Conservation (phyloP, 768 basidiomycete species). For the Solioccasus polychromus region DNA sequence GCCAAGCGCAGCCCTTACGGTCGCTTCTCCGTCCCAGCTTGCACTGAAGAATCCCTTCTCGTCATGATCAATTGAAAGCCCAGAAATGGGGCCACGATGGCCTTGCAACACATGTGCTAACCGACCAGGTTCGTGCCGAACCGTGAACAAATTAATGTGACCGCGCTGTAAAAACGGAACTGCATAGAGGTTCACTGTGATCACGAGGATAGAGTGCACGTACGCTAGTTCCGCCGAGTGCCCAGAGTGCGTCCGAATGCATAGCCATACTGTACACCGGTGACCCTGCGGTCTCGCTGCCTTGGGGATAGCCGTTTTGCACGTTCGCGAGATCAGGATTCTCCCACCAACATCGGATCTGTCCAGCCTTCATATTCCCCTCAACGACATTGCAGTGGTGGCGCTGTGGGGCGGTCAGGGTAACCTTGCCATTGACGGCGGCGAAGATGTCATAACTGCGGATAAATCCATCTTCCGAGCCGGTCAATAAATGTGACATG, state of each 20-base stretch:
- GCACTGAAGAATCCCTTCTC: conserved; percentile 89
- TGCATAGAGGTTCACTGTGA: conserved; percentile 18
- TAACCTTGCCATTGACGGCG: conserved; percentile 82
- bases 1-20: conserved; percentile 48
- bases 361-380: conserved; percentile 86
- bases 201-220: conserved; percentile 27
- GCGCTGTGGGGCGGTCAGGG: conserved; percentile 84
- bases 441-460: conserved; percentile 90
- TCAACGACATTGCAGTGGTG: conserved; percentile 90
- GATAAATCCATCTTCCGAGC: conserved; percentile 91
- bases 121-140: conserved; percentile 88
- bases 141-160: conserved; percentile 88
- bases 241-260: conserved; percentile 93
- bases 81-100: conserved; percentile 81
- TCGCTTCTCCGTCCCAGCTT: conserved; percentile 90
- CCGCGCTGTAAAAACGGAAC: conserved; percentile 56
- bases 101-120: conserved; percentile 61
- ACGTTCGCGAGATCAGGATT: conserved; percentile 41
- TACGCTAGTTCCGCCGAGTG: conserved; percentile 84
- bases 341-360: conserved; percentile 89
- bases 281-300: conserved; percentile 52
- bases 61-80: conserved; percentile 74
- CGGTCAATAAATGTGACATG: conserved; percentile 85
- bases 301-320: conserved; percentile 30
- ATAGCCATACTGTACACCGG: conserved; percentile 90